phyloP scores from a whole-genome alignment of 805 yeast species.

The Schwanniomyces occidentalis region DNA sequence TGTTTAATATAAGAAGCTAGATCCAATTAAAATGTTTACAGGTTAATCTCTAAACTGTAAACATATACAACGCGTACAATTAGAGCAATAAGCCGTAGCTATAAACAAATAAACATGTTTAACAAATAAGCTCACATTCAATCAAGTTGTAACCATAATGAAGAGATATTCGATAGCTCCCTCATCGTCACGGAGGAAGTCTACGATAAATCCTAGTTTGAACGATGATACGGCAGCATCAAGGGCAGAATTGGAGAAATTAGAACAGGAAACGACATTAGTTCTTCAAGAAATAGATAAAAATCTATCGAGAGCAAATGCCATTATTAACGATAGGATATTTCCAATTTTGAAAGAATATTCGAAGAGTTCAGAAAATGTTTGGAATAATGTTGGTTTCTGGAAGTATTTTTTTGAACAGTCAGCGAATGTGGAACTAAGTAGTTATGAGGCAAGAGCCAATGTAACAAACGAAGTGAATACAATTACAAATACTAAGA shows the following conservation, averaged over 20 bases:
- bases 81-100: no score
- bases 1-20: no score
- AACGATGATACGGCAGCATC: constrained; percentile 17
- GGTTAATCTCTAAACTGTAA: no score
- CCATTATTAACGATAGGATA: constrained; percentile 63
- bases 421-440: constrained; percentile 64
- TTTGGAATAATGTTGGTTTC: constrained; percentile 68
- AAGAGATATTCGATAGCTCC: constrained; percentile 38
- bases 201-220: constrained; percentile 17
- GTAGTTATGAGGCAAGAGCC: constrained; percentile 49
- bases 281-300: constrained; percentile 78
- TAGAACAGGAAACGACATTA: constrained; percentile 79
- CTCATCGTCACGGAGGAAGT: constrained; percentile 31
- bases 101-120: no score
- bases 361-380: constrained; percentile 54
- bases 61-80: no score
- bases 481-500: constrained; percentile 19
- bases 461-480: constrained; percentile 21
- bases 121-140: no score
- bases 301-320: constrained; percentile 66
- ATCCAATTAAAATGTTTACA: no score
- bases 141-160: no score
- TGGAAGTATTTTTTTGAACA: constrained; percentile 80
- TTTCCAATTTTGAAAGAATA: constrained; percentile 68
- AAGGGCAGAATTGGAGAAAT: constrained; percentile 50